Conservation (phyloP, 495 filamentous ascomycete species). For the Amniculicola lignicola region DNA sequence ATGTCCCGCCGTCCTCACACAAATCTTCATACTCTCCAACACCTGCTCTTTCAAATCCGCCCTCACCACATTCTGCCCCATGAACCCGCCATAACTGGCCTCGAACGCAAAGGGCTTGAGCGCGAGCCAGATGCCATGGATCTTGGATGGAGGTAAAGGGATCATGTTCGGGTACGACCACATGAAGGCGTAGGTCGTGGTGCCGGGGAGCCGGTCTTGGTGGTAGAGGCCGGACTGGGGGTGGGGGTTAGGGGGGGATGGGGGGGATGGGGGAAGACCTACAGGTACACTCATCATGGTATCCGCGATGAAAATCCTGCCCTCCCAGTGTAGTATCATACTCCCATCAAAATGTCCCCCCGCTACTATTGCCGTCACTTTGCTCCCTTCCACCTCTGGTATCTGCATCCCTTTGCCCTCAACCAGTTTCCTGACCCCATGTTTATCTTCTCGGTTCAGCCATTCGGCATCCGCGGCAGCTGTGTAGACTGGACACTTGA, state of each 20-base stretch:
- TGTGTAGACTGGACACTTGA: conserved; percentile 63
- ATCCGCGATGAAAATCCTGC: conserved; percentile 65
- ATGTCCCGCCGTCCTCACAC: conserved; percentile 40
- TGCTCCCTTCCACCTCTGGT: too few relatives aligned
- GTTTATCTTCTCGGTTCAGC: conserved; percentile 46
- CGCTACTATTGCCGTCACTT: conserved; percentile 61
- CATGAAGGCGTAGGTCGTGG: conserved; percentile 68
- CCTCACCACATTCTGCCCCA: conserved; percentile 57
- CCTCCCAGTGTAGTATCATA: conserved; percentile 57
- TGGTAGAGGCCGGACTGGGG: conserved; percentile 39
- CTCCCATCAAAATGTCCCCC: conserved; percentile 76
- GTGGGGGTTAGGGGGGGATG: conserved; percentile 13
- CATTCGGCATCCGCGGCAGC: conserved; percentile 61
- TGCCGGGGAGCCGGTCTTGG: conserved; percentile 51
- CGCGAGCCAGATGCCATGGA: conserved; percentile 52
- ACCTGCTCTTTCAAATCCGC: conserved; percentile 58
- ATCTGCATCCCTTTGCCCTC: conserved; percentile 41
- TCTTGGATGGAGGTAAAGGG: conserved; percentile 58
- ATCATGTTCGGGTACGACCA: conserved; percentile 82
- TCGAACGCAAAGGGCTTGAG: conserved; percentile 58
- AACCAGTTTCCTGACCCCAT: conserved; percentile 47
- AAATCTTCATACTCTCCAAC: conserved; percentile 72
- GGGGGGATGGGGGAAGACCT: neutral
- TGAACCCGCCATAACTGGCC: conserved; percentile 64
- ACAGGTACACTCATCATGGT: conserved; percentile 65